phyloP scores from a whole-genome alignment of 106 monocot species.

The Vanilla planifolia region DNA sequence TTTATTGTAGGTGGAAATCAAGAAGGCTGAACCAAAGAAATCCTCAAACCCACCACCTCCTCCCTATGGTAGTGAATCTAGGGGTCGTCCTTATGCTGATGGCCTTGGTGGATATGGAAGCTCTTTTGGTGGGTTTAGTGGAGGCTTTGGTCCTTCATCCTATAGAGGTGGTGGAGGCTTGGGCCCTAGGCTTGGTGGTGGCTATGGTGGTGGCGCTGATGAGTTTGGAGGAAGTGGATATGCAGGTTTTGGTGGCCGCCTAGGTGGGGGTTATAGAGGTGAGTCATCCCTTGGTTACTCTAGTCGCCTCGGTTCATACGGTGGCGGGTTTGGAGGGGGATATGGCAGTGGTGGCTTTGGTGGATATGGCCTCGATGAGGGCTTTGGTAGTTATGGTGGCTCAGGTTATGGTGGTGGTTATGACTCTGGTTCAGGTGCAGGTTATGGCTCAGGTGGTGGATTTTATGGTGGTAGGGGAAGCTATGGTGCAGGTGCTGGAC shows the following conservation, averaged over 20 bases:
- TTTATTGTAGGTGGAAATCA: slow-evolving; percentile 98
- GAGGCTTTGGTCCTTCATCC: slow-evolving; percentile 50
- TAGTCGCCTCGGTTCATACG: slow-evolving; percentile 48
- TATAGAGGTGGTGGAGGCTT: slow-evolving; percentile 47
- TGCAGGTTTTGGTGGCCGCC: slow-evolving; percentile 48
- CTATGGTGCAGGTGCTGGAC: slow-evolving; percentile 34
- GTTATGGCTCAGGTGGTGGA: slow-evolving; percentile 51
- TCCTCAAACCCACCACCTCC: slow-evolving; percentile 38
- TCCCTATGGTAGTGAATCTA: slow-evolving; percentile 60
- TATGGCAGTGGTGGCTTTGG: slow-evolving; percentile 15
- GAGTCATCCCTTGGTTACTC: slow-evolving; percentile 65
- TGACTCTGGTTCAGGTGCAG: slow-evolving; percentile 59
- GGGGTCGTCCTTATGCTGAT: slow-evolving; percentile 49
- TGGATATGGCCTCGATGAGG: slow-evolving; percentile 41
- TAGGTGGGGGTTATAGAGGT: slow-evolving; percentile 49
- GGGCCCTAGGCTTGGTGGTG: slow-evolving; percentile 46
- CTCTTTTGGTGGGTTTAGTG: slow-evolving; percentile 47
- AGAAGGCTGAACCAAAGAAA: slow-evolving; percentile 99
- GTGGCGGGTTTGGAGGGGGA: slow-evolving; percentile 42
- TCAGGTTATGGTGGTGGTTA: slow-evolving; percentile 69
- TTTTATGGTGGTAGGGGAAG: slow-evolving; percentile 68
- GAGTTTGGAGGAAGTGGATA: slow-evolving; percentile 56
- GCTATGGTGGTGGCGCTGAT: slow-evolving; percentile 32
- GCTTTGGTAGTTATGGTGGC: slow-evolving; percentile 52
- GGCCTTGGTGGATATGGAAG: slow-evolving; percentile 36